These are phyloP conservation scores for Ottelia alismoides DNA, from an alignment of 106 monocot genomes.

Conservation along the genomic window DNA sequence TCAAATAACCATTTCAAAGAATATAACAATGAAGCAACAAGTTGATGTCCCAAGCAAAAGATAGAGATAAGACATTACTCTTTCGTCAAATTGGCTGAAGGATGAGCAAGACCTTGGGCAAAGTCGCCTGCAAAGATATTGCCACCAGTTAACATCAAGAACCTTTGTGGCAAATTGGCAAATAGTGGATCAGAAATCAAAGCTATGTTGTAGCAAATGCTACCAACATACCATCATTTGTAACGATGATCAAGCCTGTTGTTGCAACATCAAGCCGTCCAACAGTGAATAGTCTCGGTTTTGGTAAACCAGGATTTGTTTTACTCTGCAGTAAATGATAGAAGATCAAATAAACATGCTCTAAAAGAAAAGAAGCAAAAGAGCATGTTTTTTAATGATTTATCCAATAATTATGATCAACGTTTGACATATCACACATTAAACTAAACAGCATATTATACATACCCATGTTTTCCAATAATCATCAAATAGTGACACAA, in stretches of 20 bases:
- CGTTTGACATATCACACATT: too few species aligned
- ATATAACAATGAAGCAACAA: too few species aligned
- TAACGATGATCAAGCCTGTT: conserved; percentile 84
- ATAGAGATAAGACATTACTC: conserved; percentile 46
- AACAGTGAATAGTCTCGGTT: conserved; percentile 79
- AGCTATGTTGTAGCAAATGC: neutral
- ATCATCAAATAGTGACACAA: conserved; percentile 80
- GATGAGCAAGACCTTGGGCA: conserved; percentile 83
- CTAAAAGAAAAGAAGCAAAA: too few species aligned
- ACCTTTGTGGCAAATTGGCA: neutral
- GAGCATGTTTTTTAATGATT: too few species aligned
- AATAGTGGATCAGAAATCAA: neutral
- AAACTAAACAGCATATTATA: too few species aligned
- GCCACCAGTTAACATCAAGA: neutral
- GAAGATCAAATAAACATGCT: too few species aligned
- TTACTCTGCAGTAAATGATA: conserved; percentile 77
- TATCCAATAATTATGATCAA: too few species aligned
- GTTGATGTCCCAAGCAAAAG: too few species aligned
- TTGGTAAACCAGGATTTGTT: conserved; percentile 63
- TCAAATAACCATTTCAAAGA: too few species aligned
- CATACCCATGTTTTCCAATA: conserved; percentile 89
- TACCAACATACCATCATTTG: conserved; percentile 76
- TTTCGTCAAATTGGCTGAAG: conserved; percentile 80
- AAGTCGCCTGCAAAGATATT: conserved; percentile 60
- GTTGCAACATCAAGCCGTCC: conserved; percentile 99